These are phyloP conservation scores for Carex kokanica DNA, from an alignment of 176 grass and related monocot genomes.

Conservation along the genomic window DNA sequence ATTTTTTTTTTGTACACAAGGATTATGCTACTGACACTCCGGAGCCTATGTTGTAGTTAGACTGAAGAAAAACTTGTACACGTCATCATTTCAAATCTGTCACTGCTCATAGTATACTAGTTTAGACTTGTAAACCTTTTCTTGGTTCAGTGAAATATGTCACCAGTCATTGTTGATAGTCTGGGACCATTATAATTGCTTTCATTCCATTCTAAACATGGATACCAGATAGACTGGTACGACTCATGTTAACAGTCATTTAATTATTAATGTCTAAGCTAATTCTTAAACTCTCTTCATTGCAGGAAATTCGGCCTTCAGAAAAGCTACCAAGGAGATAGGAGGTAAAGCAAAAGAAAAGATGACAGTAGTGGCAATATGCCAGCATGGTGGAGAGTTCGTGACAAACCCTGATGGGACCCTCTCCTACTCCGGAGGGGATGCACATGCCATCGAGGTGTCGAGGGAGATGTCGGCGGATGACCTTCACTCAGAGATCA, in stretches of 20 bases:
- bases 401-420: constrained; percentile 54
- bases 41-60: neutral
- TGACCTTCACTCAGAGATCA: constrained; percentile 70
- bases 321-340: neutral
- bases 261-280: neutral
- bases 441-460: constrained; percentile 84
- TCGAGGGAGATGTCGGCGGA: constrained; percentile 57
- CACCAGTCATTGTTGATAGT: neutral
- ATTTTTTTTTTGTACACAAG: neutral
- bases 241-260: neutral
- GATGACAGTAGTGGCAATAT: constrained; percentile 63
- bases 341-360: constrained; percentile 4
- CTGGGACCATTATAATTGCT: neutral
- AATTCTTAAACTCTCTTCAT: neutral
- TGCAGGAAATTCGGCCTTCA: neutral
- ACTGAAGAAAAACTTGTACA: neutral
- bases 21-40: neutral
- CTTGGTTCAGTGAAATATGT: neutral
- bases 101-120: neutral
- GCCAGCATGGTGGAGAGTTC: constrained; percentile 92
- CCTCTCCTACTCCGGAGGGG: constrained; percentile 83
- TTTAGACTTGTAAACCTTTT: neutral
- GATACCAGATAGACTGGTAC: neutral
- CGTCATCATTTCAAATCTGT: neutral
- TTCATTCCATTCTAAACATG: neutral